Percentiles rank a stretch among this genome's conserved stretches.
Evolutionary conservation across 352 stramenopile species (phyloP).

Genomic region (Phytopythium delawarense): DNA sequence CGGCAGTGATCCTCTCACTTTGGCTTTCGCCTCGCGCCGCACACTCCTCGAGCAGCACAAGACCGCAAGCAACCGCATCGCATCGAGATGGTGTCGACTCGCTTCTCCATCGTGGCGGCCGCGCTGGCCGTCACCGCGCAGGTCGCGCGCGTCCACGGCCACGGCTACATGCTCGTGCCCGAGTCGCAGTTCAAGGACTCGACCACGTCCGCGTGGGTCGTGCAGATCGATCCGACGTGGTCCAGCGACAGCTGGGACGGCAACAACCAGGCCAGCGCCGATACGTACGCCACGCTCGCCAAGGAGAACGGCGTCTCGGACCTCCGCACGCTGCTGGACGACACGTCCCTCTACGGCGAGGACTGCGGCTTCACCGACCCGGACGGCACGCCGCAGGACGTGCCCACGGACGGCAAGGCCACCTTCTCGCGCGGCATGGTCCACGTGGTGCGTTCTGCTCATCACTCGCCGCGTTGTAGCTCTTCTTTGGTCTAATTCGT

Average conservation of each 20-base stretch:
- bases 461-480: neutral
- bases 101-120: constrained; percentile 10
- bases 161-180: constrained; percentile 32
- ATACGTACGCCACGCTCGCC: constrained; percentile 20
- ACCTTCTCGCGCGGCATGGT: constrained; percentile 28
- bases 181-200: constrained; percentile 29
- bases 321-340: constrained; percentile 27
- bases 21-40: neutral
- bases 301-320: constrained; percentile 27
- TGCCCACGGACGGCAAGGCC: constrained; percentile 29
- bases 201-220: constrained; percentile 24
- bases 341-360: constrained; percentile 29
- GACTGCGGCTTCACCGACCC: constrained; percentile 34
- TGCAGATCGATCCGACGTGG: constrained; percentile 29
- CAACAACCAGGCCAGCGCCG: constrained; percentile 26
- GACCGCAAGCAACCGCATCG: neutral
- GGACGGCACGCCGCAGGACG: constrained; percentile 25
- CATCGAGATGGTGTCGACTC: constrained; percentile 7
- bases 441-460: constrained; percentile 9
- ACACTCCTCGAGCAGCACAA: neutral
- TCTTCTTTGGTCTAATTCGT: neutral
- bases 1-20: neutral
- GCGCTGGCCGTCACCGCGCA: constrained; percentile 16
- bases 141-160: constrained; percentile 15
- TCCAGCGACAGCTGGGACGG: constrained; percentile 24